Evolutionary conservation across 768 basidiomycete genomes (phyloP).

Genomic region (Leccinum uliginosum): DNA sequence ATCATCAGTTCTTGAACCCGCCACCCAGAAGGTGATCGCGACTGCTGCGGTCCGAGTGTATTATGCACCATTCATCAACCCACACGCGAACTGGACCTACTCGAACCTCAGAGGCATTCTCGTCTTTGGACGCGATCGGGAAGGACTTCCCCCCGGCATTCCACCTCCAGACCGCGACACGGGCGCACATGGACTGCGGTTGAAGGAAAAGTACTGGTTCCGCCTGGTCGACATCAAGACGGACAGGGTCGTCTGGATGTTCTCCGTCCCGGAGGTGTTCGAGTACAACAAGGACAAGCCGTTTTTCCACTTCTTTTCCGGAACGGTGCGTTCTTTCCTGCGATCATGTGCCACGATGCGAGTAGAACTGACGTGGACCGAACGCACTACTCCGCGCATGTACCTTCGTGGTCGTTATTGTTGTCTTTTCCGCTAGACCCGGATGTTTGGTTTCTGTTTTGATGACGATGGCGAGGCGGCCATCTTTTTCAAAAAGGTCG

Average conservation of each 20-base stretch:
- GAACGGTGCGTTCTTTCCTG: constrained; percentile 54
- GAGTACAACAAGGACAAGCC: constrained; percentile 81
- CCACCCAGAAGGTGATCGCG: constrained; percentile 46
- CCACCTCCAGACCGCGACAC: constrained; percentile 19
- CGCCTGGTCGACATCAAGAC: constrained; percentile 55
- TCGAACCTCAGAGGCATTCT: constrained; percentile 58
- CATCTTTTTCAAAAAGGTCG: constrained; percentile 57
- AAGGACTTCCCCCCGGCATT: constrained; percentile 21
- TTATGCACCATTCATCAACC: constrained; percentile 49
- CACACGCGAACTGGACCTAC: constrained; percentile 52
- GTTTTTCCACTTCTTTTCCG: constrained; percentile 89
- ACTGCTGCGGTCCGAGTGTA: constrained; percentile 56
- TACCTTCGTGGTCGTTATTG: background rate
- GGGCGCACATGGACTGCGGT: constrained; percentile 19
- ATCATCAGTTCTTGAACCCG: constrained; percentile 36
- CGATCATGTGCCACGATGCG: background rate
- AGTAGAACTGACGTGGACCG: background rate
- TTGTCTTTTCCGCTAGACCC: constrained; percentile 18
- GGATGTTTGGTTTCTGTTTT: constrained; percentile 54
- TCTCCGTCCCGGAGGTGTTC: constrained; percentile 55
- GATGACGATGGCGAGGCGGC: constrained; percentile 59
- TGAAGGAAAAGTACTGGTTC: constrained; percentile 53
- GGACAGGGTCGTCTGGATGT: constrained; percentile 63
- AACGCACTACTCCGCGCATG: background rate
- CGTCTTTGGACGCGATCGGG: constrained; percentile 43